phyloP scores from a whole-genome alignment of 208 protist species.

The Trypanosoma mega region DNA sequence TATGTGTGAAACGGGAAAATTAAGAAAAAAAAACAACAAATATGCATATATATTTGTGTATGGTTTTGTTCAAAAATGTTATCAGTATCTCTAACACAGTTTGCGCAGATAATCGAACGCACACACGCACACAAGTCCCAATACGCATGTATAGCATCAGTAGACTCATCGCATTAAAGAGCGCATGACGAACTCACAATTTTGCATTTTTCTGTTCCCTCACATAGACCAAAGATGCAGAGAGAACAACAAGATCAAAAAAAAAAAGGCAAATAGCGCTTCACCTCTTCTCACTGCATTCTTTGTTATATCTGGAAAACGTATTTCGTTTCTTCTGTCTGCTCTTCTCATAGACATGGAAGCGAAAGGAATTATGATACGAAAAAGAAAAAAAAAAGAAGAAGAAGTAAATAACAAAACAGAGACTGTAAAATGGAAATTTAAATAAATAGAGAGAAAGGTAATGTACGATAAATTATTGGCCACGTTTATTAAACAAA shows the following conservation, averaged over 20 bases:
- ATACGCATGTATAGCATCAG: too few relatives aligned
- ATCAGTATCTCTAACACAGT: too few relatives aligned
- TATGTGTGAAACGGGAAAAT: neutral
- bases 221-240: neutral
- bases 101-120: too few relatives aligned
- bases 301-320: too few relatives aligned
- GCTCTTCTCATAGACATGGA: neutral
- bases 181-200: too few relatives aligned
- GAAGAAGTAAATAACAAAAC: slow-evolving; percentile 3
- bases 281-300: neutral
- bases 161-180: too few relatives aligned
- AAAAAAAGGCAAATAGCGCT: neutral
- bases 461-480: too few relatives aligned
- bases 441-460: neutral
- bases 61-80: neutral
- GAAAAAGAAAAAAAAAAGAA: slow-evolving; percentile 14
- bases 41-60: neutral
- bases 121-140: too few relatives aligned
- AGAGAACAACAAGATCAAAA: slow-evolving; percentile 1
- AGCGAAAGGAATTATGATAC: neutral
- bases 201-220: slow-evolving; percentile 3
- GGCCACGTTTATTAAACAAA: too few relatives aligned
- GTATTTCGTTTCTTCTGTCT: too few relatives aligned
- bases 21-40: slow-evolving; percentile 9
- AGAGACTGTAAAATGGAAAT: slow-evolving; percentile 14